Evolutionary conservation across 2,329 filamentous ascomycete species (phyloP), one percentile per base, ranked within the genome.

Genomic region (Domatiomyces catenatus): DNA sequence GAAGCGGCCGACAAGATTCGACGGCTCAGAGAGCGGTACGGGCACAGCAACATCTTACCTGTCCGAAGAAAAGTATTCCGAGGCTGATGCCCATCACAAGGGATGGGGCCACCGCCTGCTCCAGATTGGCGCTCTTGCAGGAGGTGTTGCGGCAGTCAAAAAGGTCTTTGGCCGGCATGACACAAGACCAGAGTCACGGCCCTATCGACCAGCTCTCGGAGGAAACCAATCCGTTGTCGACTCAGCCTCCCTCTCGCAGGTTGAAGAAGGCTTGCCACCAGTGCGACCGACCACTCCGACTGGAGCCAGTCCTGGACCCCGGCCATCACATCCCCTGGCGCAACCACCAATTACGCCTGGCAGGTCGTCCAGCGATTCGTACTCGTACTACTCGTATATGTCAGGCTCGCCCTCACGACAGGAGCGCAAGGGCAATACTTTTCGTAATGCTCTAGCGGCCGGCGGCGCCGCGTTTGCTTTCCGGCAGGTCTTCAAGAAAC

Each of bases 61-160:
- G 18, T 69, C 75, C 32, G 76, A 83, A 42, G 82, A 87, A 56
- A 86, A 87, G 62, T 75, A 76, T 51, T 76, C 75, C 0, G 74
- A 80, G n/a, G 64, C 67, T 44, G 68, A 67, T 20, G 70, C 65
- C 36, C 64, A 62, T 5, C 59, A 71, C 3, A 74, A 75, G 17
- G 79, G 80, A 7, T 73, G 83, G 57, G 75, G 79, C 63, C 76
- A 76, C 59, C 77, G 75, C 48, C 53, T 86, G 1, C 64, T 83
- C 12, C 74, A 76, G 45, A 69, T 77, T 19, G 81, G 78, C 12
- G 82, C 79, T 0, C 69, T 75, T 4, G 63, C 82, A 1, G 83
- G 83, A 17, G 80, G 75, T 6, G 78, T 76, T 17, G 77, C 77
- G 26, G 65, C 86, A 15, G 71, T 76, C 2, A 80, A 78, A 53